These are phyloP conservation scores for Tylopilus rubrobrunneus DNA, from an alignment of 768 basidiomycete species.

Conservation along the genomic window DNA sequence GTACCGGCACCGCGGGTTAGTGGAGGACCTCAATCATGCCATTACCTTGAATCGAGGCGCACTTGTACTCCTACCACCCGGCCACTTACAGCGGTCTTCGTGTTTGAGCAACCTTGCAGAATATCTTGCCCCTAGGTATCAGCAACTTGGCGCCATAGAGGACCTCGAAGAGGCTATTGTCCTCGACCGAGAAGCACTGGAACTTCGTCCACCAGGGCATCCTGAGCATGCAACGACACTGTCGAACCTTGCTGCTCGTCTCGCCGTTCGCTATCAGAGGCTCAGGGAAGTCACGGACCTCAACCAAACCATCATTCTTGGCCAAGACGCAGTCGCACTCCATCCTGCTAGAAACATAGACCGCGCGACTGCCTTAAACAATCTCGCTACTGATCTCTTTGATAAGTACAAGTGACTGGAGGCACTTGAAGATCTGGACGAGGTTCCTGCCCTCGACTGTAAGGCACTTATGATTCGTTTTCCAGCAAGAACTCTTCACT, in stretches of 20 bases:
- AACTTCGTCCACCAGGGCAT: not conserved
- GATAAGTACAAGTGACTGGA: not conserved
- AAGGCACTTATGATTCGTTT: not conserved
- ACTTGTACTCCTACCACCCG: not conserved
- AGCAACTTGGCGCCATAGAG: not conserved
- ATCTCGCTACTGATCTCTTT: not conserved
- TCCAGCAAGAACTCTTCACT: slow-evolving; percentile 55
- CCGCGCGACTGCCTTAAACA: not conserved
- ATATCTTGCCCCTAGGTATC: not conserved
- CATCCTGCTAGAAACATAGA: not conserved
- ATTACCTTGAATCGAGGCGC: not conserved
- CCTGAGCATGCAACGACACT: not conserved
- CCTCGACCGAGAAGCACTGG: not conserved
- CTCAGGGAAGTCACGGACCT: not conserved
- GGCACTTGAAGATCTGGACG: not conserved
- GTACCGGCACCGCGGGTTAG: not conserved
- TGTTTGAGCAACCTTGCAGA: not conserved
- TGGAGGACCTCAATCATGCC: not conserved
- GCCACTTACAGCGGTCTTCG: not conserved
- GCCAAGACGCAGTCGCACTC: not conserved
- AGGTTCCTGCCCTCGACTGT: not conserved
- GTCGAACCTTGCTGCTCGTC: not conserved
- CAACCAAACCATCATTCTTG: not conserved
- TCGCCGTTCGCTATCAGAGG: not conserved
- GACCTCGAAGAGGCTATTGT: not conserved